phyloP scores from a whole-genome alignment of 345 rosid genomes.

The Hibiscus tridactylites region DNA sequence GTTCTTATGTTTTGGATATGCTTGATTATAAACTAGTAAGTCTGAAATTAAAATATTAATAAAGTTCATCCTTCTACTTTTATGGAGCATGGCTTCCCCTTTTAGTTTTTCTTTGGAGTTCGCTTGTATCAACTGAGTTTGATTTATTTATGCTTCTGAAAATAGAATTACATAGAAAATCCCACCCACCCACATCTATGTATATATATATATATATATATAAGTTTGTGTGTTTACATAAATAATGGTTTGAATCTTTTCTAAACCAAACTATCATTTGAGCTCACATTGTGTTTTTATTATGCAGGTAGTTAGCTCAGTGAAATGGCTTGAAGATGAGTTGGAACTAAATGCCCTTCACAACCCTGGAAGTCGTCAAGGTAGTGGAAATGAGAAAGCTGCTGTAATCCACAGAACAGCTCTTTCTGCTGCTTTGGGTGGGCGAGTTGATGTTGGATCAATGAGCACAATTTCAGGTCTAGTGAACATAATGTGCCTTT shows the following conservation, averaged over 20 bases:
- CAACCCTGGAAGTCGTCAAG: constrained; percentile 88
- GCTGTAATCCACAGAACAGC: constrained; percentile 80
- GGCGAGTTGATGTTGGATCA: constrained; percentile 74
- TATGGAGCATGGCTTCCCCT: neutral
- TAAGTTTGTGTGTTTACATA: neutral
- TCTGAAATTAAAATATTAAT: neutral
- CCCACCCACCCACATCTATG: neutral
- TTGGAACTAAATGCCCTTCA: constrained; percentile 95
- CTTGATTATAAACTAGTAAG: neutral
- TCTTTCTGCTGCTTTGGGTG: constrained; percentile 94
- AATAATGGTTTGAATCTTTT: constrained; percentile 6
- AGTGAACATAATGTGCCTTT: constrained; percentile 5
- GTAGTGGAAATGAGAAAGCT: constrained; percentile 92
- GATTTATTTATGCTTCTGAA: neutral
- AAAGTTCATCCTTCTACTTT: neutral
- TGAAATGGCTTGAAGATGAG: constrained; percentile 99
- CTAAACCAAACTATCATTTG: neutral
- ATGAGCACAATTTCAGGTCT: constrained; percentile 95
- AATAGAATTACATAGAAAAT: neutral
- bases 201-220: too few relatives aligned
- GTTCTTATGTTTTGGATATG: neutral
- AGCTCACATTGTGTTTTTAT: constrained; percentile 10
- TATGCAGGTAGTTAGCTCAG: constrained; percentile 87
- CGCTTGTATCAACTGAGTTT: neutral
- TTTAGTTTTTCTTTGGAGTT: too few relatives aligned